These are phyloP conservation scores for Chimonanthus praecox DNA, from an alignment of 164 flowering plant genomes.

Conservation along the genomic window DNA sequence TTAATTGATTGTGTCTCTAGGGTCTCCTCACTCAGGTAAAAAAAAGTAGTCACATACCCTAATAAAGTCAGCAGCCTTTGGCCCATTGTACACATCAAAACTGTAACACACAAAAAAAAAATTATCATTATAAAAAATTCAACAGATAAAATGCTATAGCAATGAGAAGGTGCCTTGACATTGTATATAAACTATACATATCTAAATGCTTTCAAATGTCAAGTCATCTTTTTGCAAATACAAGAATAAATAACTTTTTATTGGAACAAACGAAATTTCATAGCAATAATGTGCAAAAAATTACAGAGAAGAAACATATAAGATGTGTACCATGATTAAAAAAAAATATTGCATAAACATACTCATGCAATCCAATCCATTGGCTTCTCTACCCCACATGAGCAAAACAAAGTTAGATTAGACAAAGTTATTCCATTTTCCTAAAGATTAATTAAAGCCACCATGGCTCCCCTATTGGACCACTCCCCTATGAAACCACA, in stretches of 20 bases:
- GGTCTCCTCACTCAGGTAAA: no score
- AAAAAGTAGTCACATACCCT: slow-evolving; percentile 38
- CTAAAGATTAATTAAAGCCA: no score
- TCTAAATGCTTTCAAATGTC: neutral
- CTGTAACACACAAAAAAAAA: slow-evolving; percentile 30
- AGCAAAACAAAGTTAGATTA: no score
- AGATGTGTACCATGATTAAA: no score
- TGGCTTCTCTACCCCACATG: no score
- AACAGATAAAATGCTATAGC: neutral
- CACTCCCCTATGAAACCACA: no score
- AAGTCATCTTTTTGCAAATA: neutral
- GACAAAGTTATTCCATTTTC: no score
- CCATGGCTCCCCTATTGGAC: no score
- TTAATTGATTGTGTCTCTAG: no score
- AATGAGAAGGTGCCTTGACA: neutral
- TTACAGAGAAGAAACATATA: neutral
- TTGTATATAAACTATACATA: neutral
- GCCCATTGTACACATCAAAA: slow-evolving; percentile 88
- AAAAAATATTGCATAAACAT: no score
- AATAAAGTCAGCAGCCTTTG: slow-evolving; percentile 88
- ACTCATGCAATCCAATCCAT: no score
- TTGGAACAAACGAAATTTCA: neutral
- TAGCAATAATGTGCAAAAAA: no score
- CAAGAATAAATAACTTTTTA: neutral
- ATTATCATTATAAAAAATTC: neutral